A percentile compares a stretch with the other conserved stretches of the same genome.
phyloP scores from a whole-genome alignment of 495 filamentous ascomycete genomes.

The Polyplosphaeria fusca region DNA sequence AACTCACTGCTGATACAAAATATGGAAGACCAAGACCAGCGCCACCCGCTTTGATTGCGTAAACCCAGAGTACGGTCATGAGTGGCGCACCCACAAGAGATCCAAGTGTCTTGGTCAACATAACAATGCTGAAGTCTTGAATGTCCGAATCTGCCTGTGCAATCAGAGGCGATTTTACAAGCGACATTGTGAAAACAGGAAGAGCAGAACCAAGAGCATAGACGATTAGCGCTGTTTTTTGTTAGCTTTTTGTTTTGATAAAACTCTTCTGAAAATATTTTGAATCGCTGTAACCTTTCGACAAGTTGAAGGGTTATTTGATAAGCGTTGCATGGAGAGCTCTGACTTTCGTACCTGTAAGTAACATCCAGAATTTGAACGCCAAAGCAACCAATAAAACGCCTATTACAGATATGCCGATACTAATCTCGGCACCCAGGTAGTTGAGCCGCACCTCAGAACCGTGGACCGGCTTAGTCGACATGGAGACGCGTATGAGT shows the following conservation, averaged over 20 bases:
- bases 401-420: constrained; percentile 25
- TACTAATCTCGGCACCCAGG: constrained; percentile 23
- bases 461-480: constrained; percentile 16
- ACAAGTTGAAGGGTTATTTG: neutral
- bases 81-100: constrained; percentile 29
- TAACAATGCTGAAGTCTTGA: constrained; percentile 34
- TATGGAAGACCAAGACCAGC: constrained; percentile 27
- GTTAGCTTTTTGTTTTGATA: too few species aligned
- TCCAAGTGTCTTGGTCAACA: constrained; percentile 29
- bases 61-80: constrained; percentile 32
- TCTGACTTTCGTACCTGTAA: constrained; percentile 14
- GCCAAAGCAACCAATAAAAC: constrained; percentile 28
- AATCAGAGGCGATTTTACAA: constrained; percentile 30
- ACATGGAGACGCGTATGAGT: constrained; percentile 21
- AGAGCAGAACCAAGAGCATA: constrained; percentile 34
- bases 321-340: neutral
- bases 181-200: constrained; percentile 32
- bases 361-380: constrained; percentile 30
- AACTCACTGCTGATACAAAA: constrained; percentile 32
- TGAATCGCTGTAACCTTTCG: too few species aligned
- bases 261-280: too few species aligned
- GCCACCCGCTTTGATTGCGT: constrained; percentile 28
- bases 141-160: constrained; percentile 19
- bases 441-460: constrained; percentile 28
- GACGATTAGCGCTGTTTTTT: constrained; percentile 21